These are phyloP conservation scores for Mrakia hoshinonis DNA, from an alignment of 768 basidiomycete species.

Conservation along the genomic window DNA sequence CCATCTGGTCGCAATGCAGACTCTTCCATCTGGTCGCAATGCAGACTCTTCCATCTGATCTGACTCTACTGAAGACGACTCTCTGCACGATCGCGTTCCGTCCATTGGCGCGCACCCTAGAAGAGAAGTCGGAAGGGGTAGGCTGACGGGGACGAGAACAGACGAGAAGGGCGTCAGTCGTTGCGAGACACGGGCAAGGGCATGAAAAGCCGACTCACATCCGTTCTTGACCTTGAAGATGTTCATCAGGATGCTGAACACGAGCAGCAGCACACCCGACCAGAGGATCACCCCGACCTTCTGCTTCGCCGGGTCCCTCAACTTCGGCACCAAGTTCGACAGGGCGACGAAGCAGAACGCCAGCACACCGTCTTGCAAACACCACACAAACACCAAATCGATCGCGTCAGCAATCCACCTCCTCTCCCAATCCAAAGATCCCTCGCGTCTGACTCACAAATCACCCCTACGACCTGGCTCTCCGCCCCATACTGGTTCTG, in stretches of 20 bases:
- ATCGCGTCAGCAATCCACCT: no score
- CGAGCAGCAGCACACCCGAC: conserved; percentile 66
- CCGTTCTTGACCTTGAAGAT: conserved; percentile 86
- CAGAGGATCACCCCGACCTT: conserved; percentile 82
- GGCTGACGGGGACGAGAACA: conserved; percentile 13
- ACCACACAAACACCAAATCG: not conserved
- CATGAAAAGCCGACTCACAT: conserved; percentile 46
- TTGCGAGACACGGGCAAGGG: not conserved
- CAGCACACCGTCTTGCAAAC: conserved; percentile 65
- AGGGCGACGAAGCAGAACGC: conserved; percentile 69
- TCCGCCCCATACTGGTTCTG: conserved; percentile 89
- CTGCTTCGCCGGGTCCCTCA: conserved; percentile 62
- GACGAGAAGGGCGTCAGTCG: not conserved
- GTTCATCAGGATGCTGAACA: conserved; percentile 78
- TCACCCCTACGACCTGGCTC: conserved; percentile 70
- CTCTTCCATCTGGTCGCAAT: no score
- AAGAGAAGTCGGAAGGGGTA: conserved; percentile 41
- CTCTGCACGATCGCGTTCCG: no score
- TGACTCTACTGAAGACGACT: not conserved
- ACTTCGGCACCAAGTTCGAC: conserved; percentile 56
- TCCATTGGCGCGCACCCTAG: no score
- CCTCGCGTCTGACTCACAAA: no score
- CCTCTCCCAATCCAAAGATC: no score
- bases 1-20: no score
- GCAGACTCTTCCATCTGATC: not conserved